Evolutionary conservation across 2,329 filamentous ascomycete genomes (phyloP).

Genomic region (Bisporella sp.): DNA sequence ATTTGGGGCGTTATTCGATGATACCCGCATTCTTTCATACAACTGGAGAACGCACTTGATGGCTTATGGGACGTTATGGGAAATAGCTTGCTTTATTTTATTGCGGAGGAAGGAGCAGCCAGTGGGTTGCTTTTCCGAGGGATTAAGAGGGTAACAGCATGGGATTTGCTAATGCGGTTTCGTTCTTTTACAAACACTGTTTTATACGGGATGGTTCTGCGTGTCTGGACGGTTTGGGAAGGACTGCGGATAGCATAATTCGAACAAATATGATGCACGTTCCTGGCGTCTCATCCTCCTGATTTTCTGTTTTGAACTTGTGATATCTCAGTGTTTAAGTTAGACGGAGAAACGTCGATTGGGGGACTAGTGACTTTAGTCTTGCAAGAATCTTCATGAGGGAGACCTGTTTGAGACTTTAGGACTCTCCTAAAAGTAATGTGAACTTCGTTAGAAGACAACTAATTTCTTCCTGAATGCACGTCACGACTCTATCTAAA

Average conservation of each 20-base stretch:
- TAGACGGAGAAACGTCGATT: no score
- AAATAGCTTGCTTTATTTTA: slow-evolving; percentile 9
- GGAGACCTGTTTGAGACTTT: no score
- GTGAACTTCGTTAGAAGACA: no score
- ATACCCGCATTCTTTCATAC: slow-evolving; percentile 27
- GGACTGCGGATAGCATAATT: neutral
- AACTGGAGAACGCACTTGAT: slow-evolving; percentile 20
- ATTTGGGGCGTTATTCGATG: slow-evolving; percentile 26
- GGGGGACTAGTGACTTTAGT: no score
- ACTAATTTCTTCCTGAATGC: no score
- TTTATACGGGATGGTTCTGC: neutral
- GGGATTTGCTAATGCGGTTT: neutral
- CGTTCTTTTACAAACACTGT: neutral
- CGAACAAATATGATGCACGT: no score
- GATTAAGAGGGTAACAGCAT: neutral
- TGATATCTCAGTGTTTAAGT: no score
- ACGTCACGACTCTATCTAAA: no score
- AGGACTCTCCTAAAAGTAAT: no score
- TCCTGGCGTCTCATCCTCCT: no score
- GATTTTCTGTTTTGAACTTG: no score
- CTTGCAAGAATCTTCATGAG: no score
- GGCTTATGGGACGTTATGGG: slow-evolving; percentile 15
- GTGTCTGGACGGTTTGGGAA: neutral
- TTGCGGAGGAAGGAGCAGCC: slow-evolving; percentile 1
- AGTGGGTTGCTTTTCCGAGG: neutral